These are phyloP conservation scores for Suillus fuscotomentosus DNA, from an alignment of 768 basidiomycete genomes.

Conservation along the genomic window DNA sequence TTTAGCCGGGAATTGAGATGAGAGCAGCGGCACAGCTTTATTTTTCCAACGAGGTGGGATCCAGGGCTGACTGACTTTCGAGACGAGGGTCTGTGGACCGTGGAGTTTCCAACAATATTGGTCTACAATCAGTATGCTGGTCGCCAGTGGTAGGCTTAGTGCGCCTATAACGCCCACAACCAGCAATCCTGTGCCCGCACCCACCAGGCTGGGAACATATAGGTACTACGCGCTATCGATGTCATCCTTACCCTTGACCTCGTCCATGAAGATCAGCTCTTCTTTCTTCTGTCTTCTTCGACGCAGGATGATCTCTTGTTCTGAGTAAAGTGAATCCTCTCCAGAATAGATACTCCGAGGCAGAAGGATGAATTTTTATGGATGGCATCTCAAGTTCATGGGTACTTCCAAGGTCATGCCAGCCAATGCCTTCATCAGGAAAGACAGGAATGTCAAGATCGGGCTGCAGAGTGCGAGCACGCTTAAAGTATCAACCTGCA, in stretches of 20 bases:
- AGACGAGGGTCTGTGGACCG: neutral
- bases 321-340: slow-evolving; percentile 25
- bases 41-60: neutral
- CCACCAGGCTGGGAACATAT: slow-evolving; percentile 75
- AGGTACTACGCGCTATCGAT: slow-evolving; percentile 78
- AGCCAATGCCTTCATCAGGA: slow-evolving; percentile 42
- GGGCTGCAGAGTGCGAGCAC: slow-evolving; percentile 59
- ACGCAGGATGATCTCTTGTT: slow-evolving; percentile 33
- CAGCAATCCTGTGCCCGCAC: slow-evolving; percentile 80
- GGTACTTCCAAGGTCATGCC: slow-evolving; percentile 21
- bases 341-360: slow-evolving; percentile 28
- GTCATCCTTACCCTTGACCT: slow-evolving; percentile 48
- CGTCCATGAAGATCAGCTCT: slow-evolving; percentile 46
- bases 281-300: slow-evolving; percentile 58
- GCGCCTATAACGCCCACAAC: slow-evolving; percentile 79
- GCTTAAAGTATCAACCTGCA: slow-evolving; percentile 71
- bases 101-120: neutral
- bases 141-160: slow-evolving; percentile 48
- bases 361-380: slow-evolving; percentile 45
- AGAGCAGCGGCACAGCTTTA: too few relatives aligned
- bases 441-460: slow-evolving; percentile 68
- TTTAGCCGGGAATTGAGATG: neutral
- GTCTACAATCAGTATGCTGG: neutral
- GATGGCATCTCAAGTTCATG: slow-evolving; percentile 68
- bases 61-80: neutral